These are phyloP conservation scores for Panus rudis DNA, from an alignment of 768 basidiomycete species.

Conservation along the genomic window DNA sequence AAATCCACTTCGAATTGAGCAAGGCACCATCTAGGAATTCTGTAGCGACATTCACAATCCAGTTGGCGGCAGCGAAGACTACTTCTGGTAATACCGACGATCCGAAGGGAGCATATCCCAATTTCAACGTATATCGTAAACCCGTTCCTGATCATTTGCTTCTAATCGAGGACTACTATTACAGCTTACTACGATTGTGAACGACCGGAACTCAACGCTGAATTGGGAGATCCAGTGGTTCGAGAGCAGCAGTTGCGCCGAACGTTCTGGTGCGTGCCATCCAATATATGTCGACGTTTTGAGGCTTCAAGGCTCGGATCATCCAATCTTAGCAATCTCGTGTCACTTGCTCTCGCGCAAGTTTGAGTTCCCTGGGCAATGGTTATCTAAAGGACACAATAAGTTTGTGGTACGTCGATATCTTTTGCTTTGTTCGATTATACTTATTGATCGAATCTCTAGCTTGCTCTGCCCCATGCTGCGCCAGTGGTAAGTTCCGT, in stretches of 20 bases:
- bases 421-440: not conserved
- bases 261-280: constrained; percentile 17
- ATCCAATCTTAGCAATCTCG: constrained; percentile 15
- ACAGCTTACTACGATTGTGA: constrained; percentile 13
- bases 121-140: constrained; percentile 12
- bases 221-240: constrained; percentile 13
- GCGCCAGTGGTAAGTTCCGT: constrained; percentile 12
- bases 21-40: constrained; percentile 3
- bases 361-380: constrained; percentile 18
- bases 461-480: constrained; percentile 14
- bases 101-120: constrained; percentile 5
- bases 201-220: constrained; percentile 5
- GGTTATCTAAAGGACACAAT: constrained; percentile 17
- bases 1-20: constrained; percentile 20
- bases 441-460: constrained; percentile 4
- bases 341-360: constrained; percentile 17
- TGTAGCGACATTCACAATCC: constrained; percentile 20
- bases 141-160: not conserved
- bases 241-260: constrained; percentile 23
- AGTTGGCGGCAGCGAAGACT: constrained; percentile 22
- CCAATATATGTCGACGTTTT: not conserved
- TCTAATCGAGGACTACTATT: not conserved
- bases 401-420: constrained; percentile 14
- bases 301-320: not conserved
- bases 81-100: constrained; percentile 23